Evolutionary conservation across 352 stramenopile species (phyloP).

Genomic region (Phytophthora pini): DNA sequence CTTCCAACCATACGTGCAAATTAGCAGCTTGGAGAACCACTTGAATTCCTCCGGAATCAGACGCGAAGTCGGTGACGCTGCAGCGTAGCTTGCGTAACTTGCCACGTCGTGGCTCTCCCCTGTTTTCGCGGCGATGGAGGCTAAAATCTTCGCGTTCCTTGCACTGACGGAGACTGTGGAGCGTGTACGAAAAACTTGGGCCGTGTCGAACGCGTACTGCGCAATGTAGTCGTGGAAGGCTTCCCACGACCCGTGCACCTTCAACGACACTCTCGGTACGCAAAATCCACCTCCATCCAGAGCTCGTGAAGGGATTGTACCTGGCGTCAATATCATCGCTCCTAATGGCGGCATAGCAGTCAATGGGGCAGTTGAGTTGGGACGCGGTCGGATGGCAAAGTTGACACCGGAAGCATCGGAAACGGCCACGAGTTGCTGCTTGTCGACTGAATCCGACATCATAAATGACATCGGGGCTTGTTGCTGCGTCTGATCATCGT

Average conservation of each 20-base stretch:
- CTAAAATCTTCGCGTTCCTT: conserved; percentile 63
- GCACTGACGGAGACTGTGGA: conserved; percentile 67
- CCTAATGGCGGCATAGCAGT: conserved; percentile 26
- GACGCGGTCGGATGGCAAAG: conserved; percentile 25
- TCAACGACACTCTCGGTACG: conserved; percentile 45
- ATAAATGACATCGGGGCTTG: conserved; percentile 22
- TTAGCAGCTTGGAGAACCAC: conserved; percentile 83
- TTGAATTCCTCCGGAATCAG: conserved; percentile 63
- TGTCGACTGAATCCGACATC: conserved; percentile 11
- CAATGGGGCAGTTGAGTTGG: neutral
- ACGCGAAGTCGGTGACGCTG: conserved; percentile 28
- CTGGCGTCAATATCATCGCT: conserved; percentile 38
- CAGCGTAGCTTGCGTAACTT: conserved; percentile 44
- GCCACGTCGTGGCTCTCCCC: conserved; percentile 34
- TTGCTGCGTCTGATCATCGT: conserved; percentile 22
- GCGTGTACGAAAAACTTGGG: conserved; percentile 76
- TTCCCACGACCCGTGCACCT: conserved; percentile 66
- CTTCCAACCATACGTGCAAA: conserved; percentile 81
- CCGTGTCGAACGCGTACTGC: conserved; percentile 65
- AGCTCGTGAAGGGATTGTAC: conserved; percentile 36
- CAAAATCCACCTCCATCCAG: conserved; percentile 39
- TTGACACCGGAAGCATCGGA: conserved; percentile 15
- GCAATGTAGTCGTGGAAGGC: conserved; percentile 60
- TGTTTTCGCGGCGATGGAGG: conserved; percentile 30
- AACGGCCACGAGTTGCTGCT: conserved; percentile 19